Base-by-base conservation (phyloP, 1,139 yeast species). In the Scheffersomyces illinoinensis region DNA sequence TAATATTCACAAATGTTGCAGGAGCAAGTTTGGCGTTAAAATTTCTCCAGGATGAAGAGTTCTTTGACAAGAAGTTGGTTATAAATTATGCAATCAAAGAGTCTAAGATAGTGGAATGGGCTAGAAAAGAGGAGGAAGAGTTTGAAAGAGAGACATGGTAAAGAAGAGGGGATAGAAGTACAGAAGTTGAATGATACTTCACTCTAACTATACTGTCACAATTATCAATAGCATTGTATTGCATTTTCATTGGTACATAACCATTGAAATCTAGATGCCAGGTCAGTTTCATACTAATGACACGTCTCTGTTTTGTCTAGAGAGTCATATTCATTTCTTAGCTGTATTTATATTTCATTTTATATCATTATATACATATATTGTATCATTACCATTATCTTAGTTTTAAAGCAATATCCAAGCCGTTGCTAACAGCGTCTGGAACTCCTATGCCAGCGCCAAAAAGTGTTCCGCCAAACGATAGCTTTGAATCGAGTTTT, bases 361-460 rank as follows among this genome's bases (percentile, higher is more conserved):
- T 14, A 8, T 33, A 33, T 33, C 43, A 33, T 33, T 33, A 33
- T 14, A 8, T 33, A 33, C 10, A 12, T 33, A 12, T 33, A 21
- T 21, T 21, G 21, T 33, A 33, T 14, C 17, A 33, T 33, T 17
- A 10, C 20, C 10, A n/a, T 19, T 49, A 52, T 14, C 53, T 23
- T 48, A 64, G 46, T 56, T 60, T 61, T 46, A 73, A 57, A 5
- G 95, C 96, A 58, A 80, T 85, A 55, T 80, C 81, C 57, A 90
- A 79, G 7, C 90, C 84, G 67, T 87, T 86, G 50, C 84, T 73
- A 1, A 91, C 89, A 65, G 95, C 90, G 72, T 93, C 97, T 1
- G 97, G 97, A 0, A 93, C 93, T 0, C 98, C 98, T 1, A 91
- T 86, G 0, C 97, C 96, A 52, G 83, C 84, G 14, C 93, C 91